Percentiles rank a stretch among this genome's conserved stretches.
phyloP scores from a whole-genome alignment of 352 stramenopile species.

The Nothophytophthora sp. region DNA sequence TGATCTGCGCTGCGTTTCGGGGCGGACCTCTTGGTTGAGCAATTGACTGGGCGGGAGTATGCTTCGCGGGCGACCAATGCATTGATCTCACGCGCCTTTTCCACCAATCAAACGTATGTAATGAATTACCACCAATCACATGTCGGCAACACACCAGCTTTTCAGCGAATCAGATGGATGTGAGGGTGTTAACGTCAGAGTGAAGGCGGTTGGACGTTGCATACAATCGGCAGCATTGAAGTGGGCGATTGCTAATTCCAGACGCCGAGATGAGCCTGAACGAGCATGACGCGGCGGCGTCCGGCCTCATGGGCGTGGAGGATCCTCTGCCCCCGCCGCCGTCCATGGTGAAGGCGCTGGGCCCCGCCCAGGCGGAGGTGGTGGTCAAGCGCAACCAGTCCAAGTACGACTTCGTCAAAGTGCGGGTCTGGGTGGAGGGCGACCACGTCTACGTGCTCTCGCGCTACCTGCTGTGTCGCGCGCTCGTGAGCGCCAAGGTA shows the following conservation, averaged over 20 bases:
- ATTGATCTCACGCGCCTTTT: slow-evolving; percentile 6
- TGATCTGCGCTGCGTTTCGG: too few relatives aligned
- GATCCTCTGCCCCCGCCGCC: slow-evolving; percentile 35
- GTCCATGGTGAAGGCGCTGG: slow-evolving; percentile 32
- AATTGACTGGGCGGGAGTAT: too few relatives aligned
- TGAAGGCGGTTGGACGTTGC: too few relatives aligned
- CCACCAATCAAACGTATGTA: slow-evolving; percentile 9
- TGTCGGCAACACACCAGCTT: too few relatives aligned
- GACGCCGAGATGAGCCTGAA: slow-evolving; percentile 44
- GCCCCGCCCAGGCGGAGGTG: slow-evolving; percentile 37
- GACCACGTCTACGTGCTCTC: slow-evolving; percentile 91
- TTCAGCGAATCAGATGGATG: slow-evolving; percentile 13
- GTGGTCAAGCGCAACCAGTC: slow-evolving; percentile 85
- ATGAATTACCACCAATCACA: too few relatives aligned
- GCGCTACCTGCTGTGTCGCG: slow-evolving; percentile 81
- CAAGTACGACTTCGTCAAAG: slow-evolving; percentile 91
- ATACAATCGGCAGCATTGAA: slow-evolving; percentile 15
- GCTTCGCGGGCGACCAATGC: too few relatives aligned
- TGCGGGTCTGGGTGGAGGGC: slow-evolving; percentile 89
- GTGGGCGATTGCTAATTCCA: slow-evolving; percentile 8
- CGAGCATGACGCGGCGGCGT: slow-evolving; percentile 29
- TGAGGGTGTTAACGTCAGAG: neutral
- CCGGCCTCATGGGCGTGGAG: slow-evolving; percentile 29
- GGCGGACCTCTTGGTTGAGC: too few relatives aligned
- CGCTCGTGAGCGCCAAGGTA: slow-evolving; percentile 87